Evolutionary conservation across 2,329 filamentous ascomycete genomes (phyloP), one percentile per base, ranked within the genome.

Genomic region (Talaromyces rugulosus): DNA sequence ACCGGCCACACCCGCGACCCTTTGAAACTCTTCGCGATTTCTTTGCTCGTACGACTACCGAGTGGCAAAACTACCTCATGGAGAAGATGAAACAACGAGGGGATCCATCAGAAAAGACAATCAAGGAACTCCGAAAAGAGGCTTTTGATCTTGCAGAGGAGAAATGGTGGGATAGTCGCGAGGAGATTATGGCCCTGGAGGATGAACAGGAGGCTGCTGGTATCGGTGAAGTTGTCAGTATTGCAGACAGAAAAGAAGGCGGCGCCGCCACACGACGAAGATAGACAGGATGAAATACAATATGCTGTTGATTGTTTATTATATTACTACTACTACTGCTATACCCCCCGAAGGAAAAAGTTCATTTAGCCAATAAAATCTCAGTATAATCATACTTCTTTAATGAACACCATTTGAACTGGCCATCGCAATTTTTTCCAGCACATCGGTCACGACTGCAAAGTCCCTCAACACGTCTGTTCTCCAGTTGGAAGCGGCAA

Each of bases 141-240:
- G 95, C 92, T 1, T 99, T 97, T 74, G 89, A 92, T 72, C 83
- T 92, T 66, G 93, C 93, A 47, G 95, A 99, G 77, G 90, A 93
- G 78, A 96, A 96, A 75, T 99, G 95, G 95, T 99, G 95, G 95
- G 95, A 97, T 81, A 92, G 89, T 73, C 85, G 95, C 69, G 95
- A 99, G 79, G 94, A 98, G 78, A 90, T 99, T 67, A 89, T 88
- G 59, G 89, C 87, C 6, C 77, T 98, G 71, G 95, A 99, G 77
- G 94, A 97, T 77, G 94, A 97, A 79, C 92, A 98, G 80, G 94
- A 97, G 77, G 93, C 90, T 56, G 91, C 92, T 36, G 93, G 95
- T 9, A 97, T 98, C 75, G 91, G 92, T 16, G 95, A 98, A 79
- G 91, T 98, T 51, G 91, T 98, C 60, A 95, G 89, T 71, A 80